phyloP scores from a whole-genome alignment of 2,329 filamentous ascomycete genomes.

The Epichloe sp. region DNA sequence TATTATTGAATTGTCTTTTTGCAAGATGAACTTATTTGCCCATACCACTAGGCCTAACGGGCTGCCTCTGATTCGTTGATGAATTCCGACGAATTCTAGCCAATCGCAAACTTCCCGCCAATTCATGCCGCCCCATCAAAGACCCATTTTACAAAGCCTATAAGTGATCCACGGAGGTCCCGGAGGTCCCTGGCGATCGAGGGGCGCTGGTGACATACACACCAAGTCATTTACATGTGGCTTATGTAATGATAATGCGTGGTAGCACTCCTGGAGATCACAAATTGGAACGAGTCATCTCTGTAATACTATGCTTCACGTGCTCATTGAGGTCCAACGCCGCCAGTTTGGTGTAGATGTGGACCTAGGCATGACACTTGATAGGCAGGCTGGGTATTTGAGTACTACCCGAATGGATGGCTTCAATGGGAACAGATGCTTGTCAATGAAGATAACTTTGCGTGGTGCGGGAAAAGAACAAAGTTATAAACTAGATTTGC shows the following conservation, averaged over 20 bases:
- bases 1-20: slow-evolving; percentile 6
- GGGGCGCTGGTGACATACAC: no score
- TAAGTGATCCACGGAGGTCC: no score
- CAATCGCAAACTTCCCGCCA: accelerated
- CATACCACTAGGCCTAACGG: not conserved
- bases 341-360: slow-evolving; percentile 15
- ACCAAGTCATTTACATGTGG: not conserved
- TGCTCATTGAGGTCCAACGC: slow-evolving; percentile 16
- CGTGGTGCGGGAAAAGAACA: no score
- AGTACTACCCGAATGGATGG: slow-evolving; percentile 10
- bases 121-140: no score
- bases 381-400: slow-evolving; percentile 13
- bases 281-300: slow-evolving; percentile 15
- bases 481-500: no score
- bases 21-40: slow-evolving; percentile 6
- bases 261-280: slow-evolving; percentile 9
- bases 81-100: no score
- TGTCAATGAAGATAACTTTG: no score
- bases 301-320: slow-evolving; percentile 18
- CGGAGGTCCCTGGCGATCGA: no score
- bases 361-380: slow-evolving; percentile 13
- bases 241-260: slow-evolving; percentile 11
- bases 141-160: no score
- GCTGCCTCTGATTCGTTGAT: no score
- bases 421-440: slow-evolving; percentile 7